Base-by-base conservation (phyloP, 768 basidiomycete genomes). In the Pleurotus salmoneostramineus region DNA sequence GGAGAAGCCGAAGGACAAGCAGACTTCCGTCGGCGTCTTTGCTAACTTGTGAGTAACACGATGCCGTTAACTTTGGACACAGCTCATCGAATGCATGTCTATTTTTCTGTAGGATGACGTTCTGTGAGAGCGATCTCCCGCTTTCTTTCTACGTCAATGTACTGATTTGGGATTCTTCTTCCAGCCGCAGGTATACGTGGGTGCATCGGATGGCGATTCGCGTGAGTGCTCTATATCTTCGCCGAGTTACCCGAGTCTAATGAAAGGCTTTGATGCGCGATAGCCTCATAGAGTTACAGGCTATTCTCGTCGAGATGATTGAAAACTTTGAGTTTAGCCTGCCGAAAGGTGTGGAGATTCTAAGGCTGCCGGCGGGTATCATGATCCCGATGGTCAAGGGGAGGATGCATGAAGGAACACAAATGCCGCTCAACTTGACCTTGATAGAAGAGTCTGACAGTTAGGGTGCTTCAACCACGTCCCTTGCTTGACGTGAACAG, bases 271-370 rank as follows among this genome's bases (percentile, higher is more conserved):
- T 27, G 21, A 27, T 27, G 21, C 21, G 21, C 21, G 21, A 27
- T 27, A 70, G 68, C 8, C 15, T 76, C 0, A 61, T 68, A 44
- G 77, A 80, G 63, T 60, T 77, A 34, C 77, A 80, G 57, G 66
- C 69, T 1, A 74, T 80, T 62, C 58, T 80, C 27, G 68, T 71
- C 8, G 74, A 75, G 58, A 64, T 72, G 17, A 47, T 78, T 17
- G 64, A 68, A 10, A 69, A 72, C 58, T 76, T 79, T 60, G 68
- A 76, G 58, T 71, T 78, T 52, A 50, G 70, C 21, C 63, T 73
- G 33, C 71, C 74, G 0, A 67, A 69, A 33, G 69, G 66, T 49
- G 63, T 68, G 0, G 65, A 66, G 44, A 69, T 74, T 37, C 43
- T 66, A 11, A 65, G 74, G 45, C 63, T 69, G 17, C 67, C 70